Evolutionary conservation across 352 stramenopile genomes (phyloP).

Genomic region (Globisporangium cylindrosporum): DNA sequence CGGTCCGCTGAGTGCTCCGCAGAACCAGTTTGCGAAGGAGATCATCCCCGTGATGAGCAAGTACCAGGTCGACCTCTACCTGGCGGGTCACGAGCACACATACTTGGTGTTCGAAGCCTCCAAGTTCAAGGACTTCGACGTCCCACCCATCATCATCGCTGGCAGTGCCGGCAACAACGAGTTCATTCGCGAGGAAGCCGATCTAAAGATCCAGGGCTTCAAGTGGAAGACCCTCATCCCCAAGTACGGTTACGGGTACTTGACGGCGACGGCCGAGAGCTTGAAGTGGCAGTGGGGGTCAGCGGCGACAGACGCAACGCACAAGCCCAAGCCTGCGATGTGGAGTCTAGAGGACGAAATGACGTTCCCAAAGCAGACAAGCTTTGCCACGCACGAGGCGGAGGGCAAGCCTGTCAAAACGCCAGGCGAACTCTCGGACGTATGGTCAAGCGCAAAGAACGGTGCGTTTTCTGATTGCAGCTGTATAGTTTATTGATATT

Average conservation of each 20-base stretch:
- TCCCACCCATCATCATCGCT: slow-evolving; percentile 73
- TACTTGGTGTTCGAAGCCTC: slow-evolving; percentile 65
- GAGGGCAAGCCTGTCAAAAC: slow-evolving; percentile 44
- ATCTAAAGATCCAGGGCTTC: slow-evolving; percentile 58
- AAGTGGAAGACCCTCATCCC: slow-evolving; percentile 58
- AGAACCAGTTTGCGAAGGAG: slow-evolving; percentile 61
- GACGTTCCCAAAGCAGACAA: slow-evolving; percentile 39
- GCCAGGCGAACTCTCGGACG: slow-evolving; percentile 26
- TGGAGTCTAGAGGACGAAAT: slow-evolving; percentile 49
- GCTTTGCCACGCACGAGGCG: slow-evolving; percentile 20
- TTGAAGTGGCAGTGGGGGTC: slow-evolving; percentile 66
- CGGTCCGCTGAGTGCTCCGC: slow-evolving; percentile 25
- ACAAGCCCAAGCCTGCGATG: slow-evolving; percentile 38
- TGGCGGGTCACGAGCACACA: slow-evolving; percentile 70
- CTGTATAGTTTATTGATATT: neutral
- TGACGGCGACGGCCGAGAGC: slow-evolving; percentile 50
- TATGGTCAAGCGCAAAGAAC: slow-evolving; percentile 27
- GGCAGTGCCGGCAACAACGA: slow-evolving; percentile 77
- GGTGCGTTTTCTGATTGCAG: slow-evolving; percentile 16
- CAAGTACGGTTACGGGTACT: slow-evolving; percentile 74
- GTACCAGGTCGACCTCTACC: slow-evolving; percentile 72
- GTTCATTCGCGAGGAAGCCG: slow-evolving; percentile 45
- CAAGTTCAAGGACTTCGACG: slow-evolving; percentile 39
- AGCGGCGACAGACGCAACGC: slow-evolving; percentile 38
- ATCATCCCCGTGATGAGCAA: slow-evolving; percentile 71